These are phyloP conservation scores for Talaromyces piceae DNA, from an alignment of 2,329 filamentous ascomycete species.

Conservation along the genomic window DNA sequence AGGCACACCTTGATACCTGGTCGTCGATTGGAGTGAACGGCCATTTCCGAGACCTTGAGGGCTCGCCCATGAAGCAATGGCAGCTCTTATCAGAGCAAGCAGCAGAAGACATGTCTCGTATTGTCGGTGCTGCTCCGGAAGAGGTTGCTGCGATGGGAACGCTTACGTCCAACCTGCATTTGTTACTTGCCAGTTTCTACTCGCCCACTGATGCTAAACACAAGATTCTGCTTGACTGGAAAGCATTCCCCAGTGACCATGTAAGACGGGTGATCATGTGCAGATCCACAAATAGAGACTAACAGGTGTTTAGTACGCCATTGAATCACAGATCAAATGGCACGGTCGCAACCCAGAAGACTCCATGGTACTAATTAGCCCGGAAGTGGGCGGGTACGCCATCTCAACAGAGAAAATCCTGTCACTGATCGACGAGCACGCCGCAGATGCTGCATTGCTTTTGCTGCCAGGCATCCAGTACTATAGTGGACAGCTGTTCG, in stretches of 20 bases:
- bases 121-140: slow-evolving; percentile 63
- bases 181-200: slow-evolving; percentile 78
- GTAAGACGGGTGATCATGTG: slow-evolving; percentile 35
- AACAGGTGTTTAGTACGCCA: slow-evolving; percentile 56
- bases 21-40: slow-evolving; percentile 72
- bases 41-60: slow-evolving; percentile 64
- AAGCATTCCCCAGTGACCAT: slow-evolving; percentile 80
- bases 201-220: slow-evolving; percentile 54
- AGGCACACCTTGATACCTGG: slow-evolving; percentile 74
- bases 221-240: slow-evolving; percentile 79
- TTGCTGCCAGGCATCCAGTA: slow-evolving; percentile 84
- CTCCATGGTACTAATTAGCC: slow-evolving; percentile 66
- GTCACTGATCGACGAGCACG: slow-evolving; percentile 64
- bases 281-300: slow-evolving; percentile 5
- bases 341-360: slow-evolving; percentile 59
- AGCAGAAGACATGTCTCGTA: slow-evolving; percentile 58
- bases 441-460: slow-evolving; percentile 62
- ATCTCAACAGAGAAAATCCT: slow-evolving; percentile 66
- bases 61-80: slow-evolving; percentile 64
- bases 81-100: slow-evolving; percentile 70
- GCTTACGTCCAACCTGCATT: slow-evolving; percentile 70
- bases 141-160: slow-evolving; percentile 86
- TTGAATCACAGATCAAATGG: slow-evolving; percentile 69
- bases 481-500: slow-evolving; percentile 80
- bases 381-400: slow-evolving; percentile 47